Evolutionary conservation across 2,329 filamentous ascomycete genomes (phyloP), one percentile per base, ranked within the genome.

Genomic region (Penicillium sp.): DNA sequence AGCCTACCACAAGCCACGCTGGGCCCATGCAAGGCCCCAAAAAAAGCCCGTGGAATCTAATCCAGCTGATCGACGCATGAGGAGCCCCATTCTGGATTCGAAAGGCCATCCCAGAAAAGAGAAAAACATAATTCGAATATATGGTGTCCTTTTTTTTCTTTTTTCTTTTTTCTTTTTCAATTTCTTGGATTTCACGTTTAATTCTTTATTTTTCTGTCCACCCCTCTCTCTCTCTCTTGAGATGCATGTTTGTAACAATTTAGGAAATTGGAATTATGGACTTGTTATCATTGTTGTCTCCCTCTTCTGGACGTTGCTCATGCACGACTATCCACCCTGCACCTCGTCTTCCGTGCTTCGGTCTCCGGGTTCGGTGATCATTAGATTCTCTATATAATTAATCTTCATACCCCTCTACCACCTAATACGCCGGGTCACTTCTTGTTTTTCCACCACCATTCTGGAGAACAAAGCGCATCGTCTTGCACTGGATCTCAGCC

Each of bases 371-470:
- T 7, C 29, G 7, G 29, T 11, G 4, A 43, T 33, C 29, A 29
- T 29, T 35, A 12, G 18, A 18, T 18, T 18, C 26, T n/a, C 32
- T 63, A 61, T 61, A 63, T 65, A 64, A 53, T 55, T 50, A 51
- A 53, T 56, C 50, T 52, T 43, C n/a, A 45, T 25, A 36, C 50
- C 33, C 40, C 35, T 9, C 34, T 34, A 12, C 34, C 11, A 45
- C 29, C 34, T 41, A 13, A 36, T 37, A 12, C 43, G 33, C 42
- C 41, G 18, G 18, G 18, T 2, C 18, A 18, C 18, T 18, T 18
- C 18, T 18, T 18, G 18, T 18, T 18, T 18, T 18, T 18, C 18
- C 18, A 18, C 18, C 18, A 18, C 18, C 18, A 18, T 18, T 3
- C 18, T 18, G 18, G 18, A 18, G 18, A 18, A 18, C 18, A 18